Evolutionary conservation across 139 green algal species (phyloP).

Genomic region (Chlorella sp.): DNA sequence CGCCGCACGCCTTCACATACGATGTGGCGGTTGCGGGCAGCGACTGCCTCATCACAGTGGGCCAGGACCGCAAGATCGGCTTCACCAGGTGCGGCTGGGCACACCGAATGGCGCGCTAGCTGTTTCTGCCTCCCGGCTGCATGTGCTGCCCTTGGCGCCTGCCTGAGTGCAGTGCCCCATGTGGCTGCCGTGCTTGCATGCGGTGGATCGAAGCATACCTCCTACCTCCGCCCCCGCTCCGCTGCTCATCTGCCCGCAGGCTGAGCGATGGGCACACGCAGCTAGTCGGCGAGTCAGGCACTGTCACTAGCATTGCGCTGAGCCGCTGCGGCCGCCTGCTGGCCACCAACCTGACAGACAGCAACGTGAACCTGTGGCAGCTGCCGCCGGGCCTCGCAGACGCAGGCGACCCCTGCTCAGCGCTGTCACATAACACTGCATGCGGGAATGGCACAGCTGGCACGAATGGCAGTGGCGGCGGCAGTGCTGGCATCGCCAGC

Average conservation of each 20-base stretch:
- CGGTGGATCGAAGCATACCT: no score
- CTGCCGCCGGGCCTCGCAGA: neutral
- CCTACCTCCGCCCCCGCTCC: neutral
- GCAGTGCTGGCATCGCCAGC: neutral
- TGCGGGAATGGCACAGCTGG: no score
- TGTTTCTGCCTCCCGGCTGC: no score
- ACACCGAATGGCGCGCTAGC: no score
- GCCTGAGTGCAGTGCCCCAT: no score
- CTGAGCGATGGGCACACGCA: constrained; percentile 64
- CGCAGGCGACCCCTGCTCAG: neutral
- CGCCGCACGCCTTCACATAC: constrained; percentile 61
- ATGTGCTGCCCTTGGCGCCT: no score
- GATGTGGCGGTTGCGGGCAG: constrained; percentile 84
- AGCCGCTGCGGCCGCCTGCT: constrained; percentile 68
- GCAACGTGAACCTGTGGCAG: constrained; percentile 44
- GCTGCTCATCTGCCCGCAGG: constrained; percentile 12
- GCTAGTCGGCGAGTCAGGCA: constrained; percentile 25
- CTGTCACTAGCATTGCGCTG: constrained; percentile 63
- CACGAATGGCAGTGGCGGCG: neutral
- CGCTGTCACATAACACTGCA: no score
- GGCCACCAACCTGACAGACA: constrained; percentile 56
- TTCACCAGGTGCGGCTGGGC: constrained; percentile 5
- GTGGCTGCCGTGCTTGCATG: no score
- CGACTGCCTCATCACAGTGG: constrained; percentile 64
- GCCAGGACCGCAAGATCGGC: constrained; percentile 63